Conservation (phyloP, 148 eudicot species). For the Bassia scoparia region DNA sequence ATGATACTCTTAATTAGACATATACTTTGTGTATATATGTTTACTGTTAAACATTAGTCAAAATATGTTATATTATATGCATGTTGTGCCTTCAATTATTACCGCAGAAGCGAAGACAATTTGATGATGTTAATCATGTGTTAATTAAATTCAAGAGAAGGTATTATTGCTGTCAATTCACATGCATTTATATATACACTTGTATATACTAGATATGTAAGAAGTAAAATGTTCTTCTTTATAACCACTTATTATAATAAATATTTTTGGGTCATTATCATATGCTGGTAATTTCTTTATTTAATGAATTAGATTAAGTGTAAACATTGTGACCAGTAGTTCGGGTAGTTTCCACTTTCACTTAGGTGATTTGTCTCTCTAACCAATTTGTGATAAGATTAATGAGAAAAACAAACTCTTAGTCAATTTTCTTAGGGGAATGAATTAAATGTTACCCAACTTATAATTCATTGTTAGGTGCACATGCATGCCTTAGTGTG, state of each 20-base stretch:
- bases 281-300: background rate
- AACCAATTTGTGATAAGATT: background rate
- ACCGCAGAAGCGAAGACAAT: conserved; percentile 25
- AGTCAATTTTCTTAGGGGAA: background rate
- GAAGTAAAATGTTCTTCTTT: conserved; percentile 2
- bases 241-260: background rate
- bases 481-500: conserved; percentile 2
- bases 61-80: background rate
- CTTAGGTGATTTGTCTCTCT: conserved; percentile 19
- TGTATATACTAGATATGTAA: background rate
- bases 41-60: conserved; percentile 4
- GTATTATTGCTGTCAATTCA: conserved; percentile 27
- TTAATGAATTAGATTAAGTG: conserved; percentile 15
- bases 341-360: conserved; percentile 15
- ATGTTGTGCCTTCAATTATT: conserved; percentile 24
- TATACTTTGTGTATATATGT: conserved; percentile 1
- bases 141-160: background rate
- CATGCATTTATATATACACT: conserved; percentile 7
- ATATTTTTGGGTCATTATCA: conserved; percentile 11
- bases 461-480: background rate
- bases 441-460: background rate
- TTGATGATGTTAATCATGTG: conserved; percentile 17
- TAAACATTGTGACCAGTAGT: conserved; percentile 12
- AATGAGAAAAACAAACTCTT: background rate
- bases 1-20: too few species aligned